Evolutionary conservation across 805 yeast species (phyloP).

Genomic region (Zygotorulaspora florentina): DNA sequence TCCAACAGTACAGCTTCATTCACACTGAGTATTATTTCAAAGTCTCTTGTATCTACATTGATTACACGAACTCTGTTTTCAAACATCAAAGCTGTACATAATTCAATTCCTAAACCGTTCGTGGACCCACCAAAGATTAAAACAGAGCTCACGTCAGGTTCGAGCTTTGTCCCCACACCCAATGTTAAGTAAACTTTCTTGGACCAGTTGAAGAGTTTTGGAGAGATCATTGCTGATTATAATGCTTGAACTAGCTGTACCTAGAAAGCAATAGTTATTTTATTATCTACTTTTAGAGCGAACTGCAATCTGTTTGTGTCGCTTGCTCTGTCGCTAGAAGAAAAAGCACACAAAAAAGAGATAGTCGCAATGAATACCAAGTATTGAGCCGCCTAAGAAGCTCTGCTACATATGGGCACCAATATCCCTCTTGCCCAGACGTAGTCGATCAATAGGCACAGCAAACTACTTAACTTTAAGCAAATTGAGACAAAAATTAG

Average conservation of each 20-base stretch:
- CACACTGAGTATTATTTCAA: neutral
- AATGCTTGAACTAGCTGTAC: neutral
- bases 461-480: too few species aligned
- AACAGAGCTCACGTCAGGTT: conserved; percentile 12
- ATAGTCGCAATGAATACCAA: too few species aligned
- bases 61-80: conserved; percentile 12
- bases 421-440: too few species aligned
- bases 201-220: conserved; percentile 4
- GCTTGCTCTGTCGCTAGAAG: too few species aligned
- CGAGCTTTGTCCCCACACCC: conserved; percentile 13
- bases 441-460: too few species aligned
- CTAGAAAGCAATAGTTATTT: neutral
- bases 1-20: conserved; percentile 1
- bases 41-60: conserved; percentile 18
- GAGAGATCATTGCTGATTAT: conserved; percentile 4
- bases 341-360: too few species aligned
- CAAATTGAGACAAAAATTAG: too few species aligned
- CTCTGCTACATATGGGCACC: too few species aligned
- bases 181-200: conserved; percentile 21
- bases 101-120: conserved; percentile 15
- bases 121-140: conserved; percentile 25
- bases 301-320: too few species aligned
- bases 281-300: neutral
- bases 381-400: too few species aligned
- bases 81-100: conserved; percentile 11